phyloP scores from a whole-genome alignment of 768 basidiomycete species.

The Lepiota venenata region DNA sequence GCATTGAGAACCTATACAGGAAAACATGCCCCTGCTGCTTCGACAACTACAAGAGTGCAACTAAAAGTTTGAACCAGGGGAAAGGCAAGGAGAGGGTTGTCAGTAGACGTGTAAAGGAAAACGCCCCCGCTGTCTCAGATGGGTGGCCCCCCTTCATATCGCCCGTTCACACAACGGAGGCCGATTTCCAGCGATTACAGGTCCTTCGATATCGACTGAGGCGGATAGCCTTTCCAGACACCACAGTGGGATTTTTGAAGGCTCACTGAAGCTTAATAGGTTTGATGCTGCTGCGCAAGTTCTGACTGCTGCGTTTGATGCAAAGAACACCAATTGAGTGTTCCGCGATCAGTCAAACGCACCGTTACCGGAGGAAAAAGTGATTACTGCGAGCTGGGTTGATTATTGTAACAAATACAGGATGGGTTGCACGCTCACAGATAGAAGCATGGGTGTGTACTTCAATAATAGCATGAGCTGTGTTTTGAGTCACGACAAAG shows the following conservation, averaged over 20 bases:
- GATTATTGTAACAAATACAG: constrained; percentile 99
- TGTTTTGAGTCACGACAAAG: constrained; percentile 77
- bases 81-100: constrained; percentile 10
- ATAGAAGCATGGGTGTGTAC: constrained; percentile 92
- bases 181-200: neutral
- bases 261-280: constrained; percentile 37
- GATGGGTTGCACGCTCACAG: constrained; percentile 99
- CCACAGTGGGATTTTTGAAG: neutral
- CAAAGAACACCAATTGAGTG: constrained; percentile 53
- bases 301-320: constrained; percentile 61
- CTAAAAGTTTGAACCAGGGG: constrained; percentile 5
- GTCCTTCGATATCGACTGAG: neutral
- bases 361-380: constrained; percentile 51
- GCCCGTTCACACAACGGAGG: neutral
- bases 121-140: constrained; percentile 21
- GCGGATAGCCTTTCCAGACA: neutral
- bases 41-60: neutral
- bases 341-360: constrained; percentile 44
- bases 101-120: constrained; percentile 24
- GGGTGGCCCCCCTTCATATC: neutral
- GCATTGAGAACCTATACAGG: constrained; percentile 1
- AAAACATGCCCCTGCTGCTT: constrained; percentile 15
- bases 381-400: constrained; percentile 98
- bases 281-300: constrained; percentile 66
- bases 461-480: constrained; percentile 94